Conservation (phyloP, 306 rosid genomes). For the Acmispon strigosus region DNA sequence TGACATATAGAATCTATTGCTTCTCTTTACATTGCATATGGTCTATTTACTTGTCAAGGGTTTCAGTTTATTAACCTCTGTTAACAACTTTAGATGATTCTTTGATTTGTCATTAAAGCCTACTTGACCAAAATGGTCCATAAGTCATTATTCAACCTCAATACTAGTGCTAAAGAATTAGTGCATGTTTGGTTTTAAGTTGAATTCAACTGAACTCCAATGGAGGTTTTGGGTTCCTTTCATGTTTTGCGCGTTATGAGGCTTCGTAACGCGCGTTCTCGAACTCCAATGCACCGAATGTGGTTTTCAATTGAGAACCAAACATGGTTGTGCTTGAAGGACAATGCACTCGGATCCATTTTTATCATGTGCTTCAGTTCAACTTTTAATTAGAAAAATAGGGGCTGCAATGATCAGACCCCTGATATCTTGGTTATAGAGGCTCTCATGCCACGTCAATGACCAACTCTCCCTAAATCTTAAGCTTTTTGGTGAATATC, state of each 20-base stretch:
- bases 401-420: neutral
- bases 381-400: neutral
- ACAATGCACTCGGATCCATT: neutral
- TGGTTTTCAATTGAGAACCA: too few species aligned
- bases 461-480: neutral
- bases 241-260: too few species aligned
- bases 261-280: too few species aligned
- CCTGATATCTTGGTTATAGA: neutral
- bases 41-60: neutral
- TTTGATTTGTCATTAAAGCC: neutral
- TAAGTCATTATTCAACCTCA: neutral
- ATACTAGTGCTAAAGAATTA: neutral
- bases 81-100: neutral
- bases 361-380: neutral
- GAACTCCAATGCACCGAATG: too few species aligned
- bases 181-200: too few species aligned
- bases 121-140: neutral
- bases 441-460: neutral
- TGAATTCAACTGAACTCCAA: too few species aligned
- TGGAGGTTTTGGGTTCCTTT: too few species aligned
- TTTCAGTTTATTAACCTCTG: neutral
- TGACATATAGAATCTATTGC: neutral
- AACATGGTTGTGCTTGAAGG: too few species aligned
- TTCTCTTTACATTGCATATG: neutral
- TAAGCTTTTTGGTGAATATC: neutral